A percentile compares a stretch with the other conserved stretches of the same genome.
Conservation (phyloP, 352 stramenopile species). For the Pythium aquatile region DNA sequence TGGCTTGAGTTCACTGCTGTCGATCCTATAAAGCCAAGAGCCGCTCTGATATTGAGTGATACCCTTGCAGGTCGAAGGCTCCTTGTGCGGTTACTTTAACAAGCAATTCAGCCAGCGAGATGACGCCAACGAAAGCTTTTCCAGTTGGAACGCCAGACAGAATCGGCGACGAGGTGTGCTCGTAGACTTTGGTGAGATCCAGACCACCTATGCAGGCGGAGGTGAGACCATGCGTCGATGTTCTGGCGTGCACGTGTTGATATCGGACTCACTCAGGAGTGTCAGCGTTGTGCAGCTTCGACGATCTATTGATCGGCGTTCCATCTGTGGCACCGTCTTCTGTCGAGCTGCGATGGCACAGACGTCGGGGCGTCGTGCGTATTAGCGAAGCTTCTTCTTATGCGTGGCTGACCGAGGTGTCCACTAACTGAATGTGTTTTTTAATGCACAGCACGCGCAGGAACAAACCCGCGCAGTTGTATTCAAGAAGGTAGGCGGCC, state of each 20-base stretch:
- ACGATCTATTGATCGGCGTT: slow-evolving; percentile 37
- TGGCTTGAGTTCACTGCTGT: neutral
- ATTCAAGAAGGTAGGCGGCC: slow-evolving; percentile 29
- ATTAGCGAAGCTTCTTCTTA: too few species aligned
- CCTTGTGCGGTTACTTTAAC: slow-evolving; percentile 68
- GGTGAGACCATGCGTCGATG: slow-evolving; percentile 24
- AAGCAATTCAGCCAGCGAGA: slow-evolving; percentile 51
- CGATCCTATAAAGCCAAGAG: neutral
- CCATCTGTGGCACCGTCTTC: neutral
- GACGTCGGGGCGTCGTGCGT: slow-evolving; percentile 22
- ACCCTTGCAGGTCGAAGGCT: slow-evolving; percentile 51
- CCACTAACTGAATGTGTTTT: too few species aligned
- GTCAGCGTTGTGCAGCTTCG: slow-evolving; percentile 55
- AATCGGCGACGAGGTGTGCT: slow-evolving; percentile 40
- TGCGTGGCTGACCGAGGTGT: too few species aligned
- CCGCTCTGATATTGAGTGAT: neutral
- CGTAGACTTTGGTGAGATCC: slow-evolving; percentile 68
- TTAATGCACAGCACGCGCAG: slow-evolving; percentile 31
- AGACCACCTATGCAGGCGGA: slow-evolving; percentile 50
- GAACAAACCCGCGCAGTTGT: slow-evolving; percentile 32
- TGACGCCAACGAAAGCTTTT: slow-evolving; percentile 38
- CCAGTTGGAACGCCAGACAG: slow-evolving; percentile 49
- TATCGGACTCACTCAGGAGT: too few species aligned
- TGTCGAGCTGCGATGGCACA: slow-evolving; percentile 22
- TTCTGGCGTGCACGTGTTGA: neutral